Percentiles rank a stretch among this genome's conserved stretches.
Evolutionary conservation across 192 early-diverging fungal genomes (phyloP).

Genomic region (Linnemannia elongata): DNA sequence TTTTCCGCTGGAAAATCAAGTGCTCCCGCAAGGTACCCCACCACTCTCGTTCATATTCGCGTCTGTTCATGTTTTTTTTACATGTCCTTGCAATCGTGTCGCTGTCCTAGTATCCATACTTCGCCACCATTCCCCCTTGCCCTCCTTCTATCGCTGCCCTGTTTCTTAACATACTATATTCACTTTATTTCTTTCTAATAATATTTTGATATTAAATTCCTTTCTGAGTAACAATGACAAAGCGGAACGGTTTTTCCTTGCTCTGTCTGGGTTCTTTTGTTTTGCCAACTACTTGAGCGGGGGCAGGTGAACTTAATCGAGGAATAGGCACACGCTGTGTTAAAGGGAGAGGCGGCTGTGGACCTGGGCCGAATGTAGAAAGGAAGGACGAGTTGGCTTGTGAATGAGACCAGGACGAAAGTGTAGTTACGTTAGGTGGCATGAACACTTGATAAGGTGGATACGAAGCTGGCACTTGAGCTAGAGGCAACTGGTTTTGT

Average conservation of each 20-base stretch:
- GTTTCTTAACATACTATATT: too few species aligned
- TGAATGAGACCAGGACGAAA: neutral
- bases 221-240: neutral
- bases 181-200: neutral
- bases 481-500: neutral
- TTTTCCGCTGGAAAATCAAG: too few species aligned
- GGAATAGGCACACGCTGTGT: neutral
- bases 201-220: neutral
- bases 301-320: neutral
- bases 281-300: neutral
- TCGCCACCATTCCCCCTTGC: too few species aligned
- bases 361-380: neutral
- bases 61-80: too few species aligned
- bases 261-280: neutral
- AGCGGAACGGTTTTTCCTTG: neutral
- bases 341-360: neutral
- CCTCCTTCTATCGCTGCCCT: too few species aligned
- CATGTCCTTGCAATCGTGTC: too few species aligned
- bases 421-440: neutral
- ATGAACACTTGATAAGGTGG: neutral
- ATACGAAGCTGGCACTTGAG: neutral
- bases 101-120: too few species aligned
- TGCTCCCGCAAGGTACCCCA: too few species aligned
- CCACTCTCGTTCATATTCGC: too few species aligned
- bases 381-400: neutral